Evolutionary conservation across 2,329 filamentous ascomycete genomes (phyloP), one percentile per base, ranked within the genome.

Genomic region (Rhytidhysteron rufulum): DNA sequence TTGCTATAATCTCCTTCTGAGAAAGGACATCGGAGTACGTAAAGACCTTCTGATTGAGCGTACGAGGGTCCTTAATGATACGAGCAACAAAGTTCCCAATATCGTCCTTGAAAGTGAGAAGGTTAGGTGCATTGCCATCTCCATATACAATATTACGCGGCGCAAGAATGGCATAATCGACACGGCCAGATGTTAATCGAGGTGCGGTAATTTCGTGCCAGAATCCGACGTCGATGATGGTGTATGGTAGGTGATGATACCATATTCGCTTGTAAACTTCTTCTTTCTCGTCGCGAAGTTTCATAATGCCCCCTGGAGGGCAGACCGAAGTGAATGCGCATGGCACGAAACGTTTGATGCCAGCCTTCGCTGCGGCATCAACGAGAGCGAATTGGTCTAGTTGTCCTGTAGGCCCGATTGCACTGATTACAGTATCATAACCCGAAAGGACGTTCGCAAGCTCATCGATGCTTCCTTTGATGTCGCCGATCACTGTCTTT

Each of bases 141-240:
- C 69, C 74, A 18, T 62, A 55, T 15, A 78, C 63, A 24, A 65
- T 55, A 16, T 62, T 58, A 4, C 4, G 15, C 1, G 36, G 34
- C 2, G 42, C 31, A 17, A 41, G 50, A 3, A 60, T 54, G 2
- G 64, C 65, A 44, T 72, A 71, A 49, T 76, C 72, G n/a, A 66
- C 57, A 27, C 58, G 57, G 8, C 73, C 71, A 13, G 66, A 70
- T n/a, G 68, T 65, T 1, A 77, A 53, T n/a, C 51, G 51, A 10
- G 70, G 70, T 40, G 71, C 63, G 4, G 63, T 60, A 21, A 74
- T 48, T 49, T 79, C 74, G 51, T 77, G 74, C 78, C 78, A 81
- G 63, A 66, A 78, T n/a, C 77, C 78, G 10, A 79, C 69, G 45
- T 81, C 77, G 36, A 80, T 71, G 50, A 77, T 62, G 5, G 78